Base-by-base conservation (phyloP, 345 rosid species). In the Cardamine resedifolia region DNA sequence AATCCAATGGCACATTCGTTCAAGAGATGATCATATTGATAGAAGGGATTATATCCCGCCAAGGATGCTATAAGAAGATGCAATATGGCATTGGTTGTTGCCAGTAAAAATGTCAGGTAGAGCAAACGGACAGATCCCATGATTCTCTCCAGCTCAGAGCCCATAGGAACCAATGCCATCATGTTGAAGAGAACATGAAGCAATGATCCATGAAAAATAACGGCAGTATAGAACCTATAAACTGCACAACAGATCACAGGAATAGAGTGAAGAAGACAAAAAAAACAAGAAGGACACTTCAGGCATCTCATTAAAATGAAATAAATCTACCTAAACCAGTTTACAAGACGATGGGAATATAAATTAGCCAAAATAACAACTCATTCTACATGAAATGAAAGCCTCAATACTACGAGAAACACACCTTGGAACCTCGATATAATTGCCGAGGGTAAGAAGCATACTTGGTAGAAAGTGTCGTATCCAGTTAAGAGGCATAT, bases 91-190 rank as follows among this genome's bases (percentile, higher is more conserved):
- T 90, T 95, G 87, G 84, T 84, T 48, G 95, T 81, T 21, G 97
- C 96, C 87, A 91, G 77, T 81, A 95, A 78, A 71, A 88, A 59
- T 47, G 84, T 86, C 31, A 84, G 75, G 89, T 85, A 91, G 33
- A 87, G 78, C 80, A 90, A 74, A 49, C 96, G 92, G 62, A 95
- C 70, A 57, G 99, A 95, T 73, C 99, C 99, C 97, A 90, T 90
- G 73, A 95, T 86, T 73, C 96, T 90, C 90, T 95, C 99, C 71
- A 95, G 79, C 79, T 91, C 98, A 10, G 98, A 88, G 50, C 98
- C 96, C 87, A 91, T 78, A 77, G 98, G 99, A 71, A 91, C 89
- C 87, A 91, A 81, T 38, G 99, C 96, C 90, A 95, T 58, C 92
- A 95, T 95, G 88, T 95, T 95, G 88, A 95, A 91, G 41, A 88